Conservation (phyloP, 495 filamentous ascomycete genomes). For the Lophium mytilinum region DNA sequence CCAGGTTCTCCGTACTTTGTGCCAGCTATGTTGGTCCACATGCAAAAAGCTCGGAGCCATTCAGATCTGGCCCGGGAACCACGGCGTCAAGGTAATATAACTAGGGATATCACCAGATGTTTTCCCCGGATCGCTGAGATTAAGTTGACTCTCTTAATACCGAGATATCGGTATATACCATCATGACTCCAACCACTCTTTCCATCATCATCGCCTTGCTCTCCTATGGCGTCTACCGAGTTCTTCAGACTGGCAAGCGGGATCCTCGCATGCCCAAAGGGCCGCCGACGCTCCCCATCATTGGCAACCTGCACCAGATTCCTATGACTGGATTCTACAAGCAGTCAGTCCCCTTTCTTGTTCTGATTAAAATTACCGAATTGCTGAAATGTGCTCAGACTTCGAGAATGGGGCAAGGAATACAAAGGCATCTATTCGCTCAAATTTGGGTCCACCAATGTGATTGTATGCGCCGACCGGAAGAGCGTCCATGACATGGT, state of each 20-base stretch:
- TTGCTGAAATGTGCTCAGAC: not conserved
- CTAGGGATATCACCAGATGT: too few species aligned
- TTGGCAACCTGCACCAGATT: not conserved
- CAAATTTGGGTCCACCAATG: not conserved
- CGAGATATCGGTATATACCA: not conserved
- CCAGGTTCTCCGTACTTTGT: too few species aligned
- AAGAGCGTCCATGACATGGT: not conserved
- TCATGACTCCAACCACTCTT: not conserved
- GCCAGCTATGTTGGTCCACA: too few species aligned
- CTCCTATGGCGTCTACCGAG: not conserved
- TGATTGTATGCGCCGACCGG: not conserved
- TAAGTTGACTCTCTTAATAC: too few species aligned
- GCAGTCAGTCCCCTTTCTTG: not conserved
- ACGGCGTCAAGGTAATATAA: too few species aligned
- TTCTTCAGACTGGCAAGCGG: not conserved
- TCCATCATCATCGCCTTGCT: not conserved
- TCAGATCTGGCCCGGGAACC: too few species aligned
- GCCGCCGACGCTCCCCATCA: not conserved
- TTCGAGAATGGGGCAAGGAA: constrained; percentile 1
- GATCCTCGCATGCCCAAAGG: not conserved
- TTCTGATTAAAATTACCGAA: not conserved
- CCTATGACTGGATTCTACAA: not conserved
- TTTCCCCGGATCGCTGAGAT: too few species aligned
- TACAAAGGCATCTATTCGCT: not conserved
- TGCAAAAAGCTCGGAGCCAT: too few species aligned